These are phyloP conservation scores for Pseudogymnoascus sp. DNA, from an alignment of 2,329 filamentous ascomycete genomes.

Conservation along the genomic window DNA sequence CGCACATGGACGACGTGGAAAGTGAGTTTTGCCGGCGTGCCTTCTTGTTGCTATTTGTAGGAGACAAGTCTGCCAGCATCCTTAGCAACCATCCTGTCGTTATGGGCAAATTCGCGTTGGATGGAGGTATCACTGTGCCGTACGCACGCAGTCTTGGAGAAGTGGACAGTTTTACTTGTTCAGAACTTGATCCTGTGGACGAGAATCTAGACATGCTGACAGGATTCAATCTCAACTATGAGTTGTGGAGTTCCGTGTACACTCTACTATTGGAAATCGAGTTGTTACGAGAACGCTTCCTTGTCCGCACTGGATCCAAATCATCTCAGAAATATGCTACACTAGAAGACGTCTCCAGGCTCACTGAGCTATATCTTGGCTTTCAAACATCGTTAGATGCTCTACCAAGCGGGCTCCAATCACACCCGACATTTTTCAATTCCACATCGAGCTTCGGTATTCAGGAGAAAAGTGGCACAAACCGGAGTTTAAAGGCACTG, in stretches of 20 bases:
- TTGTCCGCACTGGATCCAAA: background rate
- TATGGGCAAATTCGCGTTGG: background rate
- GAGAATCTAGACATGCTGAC: background rate
- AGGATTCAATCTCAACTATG: background rate
- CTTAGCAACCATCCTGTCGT: background rate
- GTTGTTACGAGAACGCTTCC: background rate
- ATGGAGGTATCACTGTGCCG: background rate
- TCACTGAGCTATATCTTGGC: background rate
- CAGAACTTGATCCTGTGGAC: background rate
- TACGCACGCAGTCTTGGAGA: background rate
- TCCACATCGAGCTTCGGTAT: background rate
- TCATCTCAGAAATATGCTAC: background rate
- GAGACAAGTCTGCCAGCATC: background rate
- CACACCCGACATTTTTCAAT: background rate
- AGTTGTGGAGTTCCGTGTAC: background rate
- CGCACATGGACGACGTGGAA: background rate
- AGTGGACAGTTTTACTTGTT: background rate
- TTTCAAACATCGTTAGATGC: background rate
- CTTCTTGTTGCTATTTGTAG: background rate
- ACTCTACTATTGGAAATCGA: background rate
- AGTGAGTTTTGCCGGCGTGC: background rate
- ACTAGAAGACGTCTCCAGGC: background rate
- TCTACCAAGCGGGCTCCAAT: background rate
- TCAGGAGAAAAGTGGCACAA: background rate
- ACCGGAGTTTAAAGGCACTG: background rate